Evolutionary conservation across 495 filamentous ascomycete genomes (phyloP).

Genomic region (Penicillium soppii): DNA sequence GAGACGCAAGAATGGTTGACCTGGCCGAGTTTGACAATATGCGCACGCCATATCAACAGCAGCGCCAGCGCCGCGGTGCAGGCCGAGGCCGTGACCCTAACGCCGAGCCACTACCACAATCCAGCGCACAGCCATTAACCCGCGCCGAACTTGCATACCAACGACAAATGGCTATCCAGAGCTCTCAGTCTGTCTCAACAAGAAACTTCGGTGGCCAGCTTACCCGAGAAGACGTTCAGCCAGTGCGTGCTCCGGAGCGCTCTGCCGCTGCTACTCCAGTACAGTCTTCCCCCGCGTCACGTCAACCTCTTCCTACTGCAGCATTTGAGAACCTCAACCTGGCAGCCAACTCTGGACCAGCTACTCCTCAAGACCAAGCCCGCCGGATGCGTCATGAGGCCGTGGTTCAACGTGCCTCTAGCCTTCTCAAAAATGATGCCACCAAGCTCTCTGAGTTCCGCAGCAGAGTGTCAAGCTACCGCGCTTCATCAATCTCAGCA

Average conservation of each 20-base stretch:
- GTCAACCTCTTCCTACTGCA: constrained; percentile 39
- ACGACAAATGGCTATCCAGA: constrained; percentile 87
- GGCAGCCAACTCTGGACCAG: constrained; percentile 26
- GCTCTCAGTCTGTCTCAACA: constrained; percentile 71
- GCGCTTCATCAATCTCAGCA: constrained; percentile 62
- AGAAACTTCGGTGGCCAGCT: constrained; percentile 83
- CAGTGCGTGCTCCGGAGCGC: constrained; percentile 43
- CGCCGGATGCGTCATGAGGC: constrained; percentile 68
- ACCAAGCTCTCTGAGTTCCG: constrained; percentile 77
- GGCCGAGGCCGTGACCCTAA: constrained; percentile 75
- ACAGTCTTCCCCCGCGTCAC: constrained; percentile 41
- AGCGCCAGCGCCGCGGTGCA: constrained; percentile 56
- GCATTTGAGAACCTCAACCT: constrained; percentile 42
- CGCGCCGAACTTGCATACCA: constrained; percentile 92
- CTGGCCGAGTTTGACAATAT: constrained; percentile 76
- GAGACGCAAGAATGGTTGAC: constrained; percentile 84
- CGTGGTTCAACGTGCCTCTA: constrained; percentile 80
- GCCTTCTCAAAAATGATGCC: constrained; percentile 71
- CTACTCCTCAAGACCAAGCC: constrained; percentile 75
- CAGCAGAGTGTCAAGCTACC: constrained; percentile 70
- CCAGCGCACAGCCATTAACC: constrained; percentile 77
- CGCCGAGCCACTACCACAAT: constrained; percentile 71
- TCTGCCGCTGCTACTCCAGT: constrained; percentile 36
- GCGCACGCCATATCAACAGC: constrained; percentile 67
- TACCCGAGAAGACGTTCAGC: constrained; percentile 52